Evolutionary conservation across 768 basidiomycete species (phyloP).

Genomic region (Kwoniella bestiolae): DNA sequence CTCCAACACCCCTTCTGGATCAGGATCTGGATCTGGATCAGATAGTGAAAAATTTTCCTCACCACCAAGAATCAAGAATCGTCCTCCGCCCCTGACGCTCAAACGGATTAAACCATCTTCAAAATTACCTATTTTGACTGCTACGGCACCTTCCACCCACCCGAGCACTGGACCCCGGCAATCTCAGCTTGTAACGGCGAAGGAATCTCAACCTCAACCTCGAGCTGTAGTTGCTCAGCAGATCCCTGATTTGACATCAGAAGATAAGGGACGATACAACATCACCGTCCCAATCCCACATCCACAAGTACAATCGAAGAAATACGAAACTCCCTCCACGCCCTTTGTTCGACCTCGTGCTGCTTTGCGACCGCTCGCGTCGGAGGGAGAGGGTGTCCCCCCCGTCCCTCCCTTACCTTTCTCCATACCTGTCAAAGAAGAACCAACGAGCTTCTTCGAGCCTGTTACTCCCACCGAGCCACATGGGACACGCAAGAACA

Average conservation of each 20-base stretch:
- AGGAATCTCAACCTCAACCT: constrained; percentile 2
- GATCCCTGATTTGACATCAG: no score
- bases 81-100: constrained; percentile 41
- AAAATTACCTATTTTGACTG: constrained; percentile 31
- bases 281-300: no score
- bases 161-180: not conserved
- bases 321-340: constrained; percentile 23
- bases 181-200: no score
- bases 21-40: not conserved
- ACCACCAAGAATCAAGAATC: constrained; percentile 15
- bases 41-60: constrained; percentile 2
- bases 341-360: constrained; percentile 42
- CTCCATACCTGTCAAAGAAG: not conserved
- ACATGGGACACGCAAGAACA: not conserved
- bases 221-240: no score
- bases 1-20: not conserved
- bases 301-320: no score
- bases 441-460: constrained; percentile 36
- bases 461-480: constrained; percentile 36
- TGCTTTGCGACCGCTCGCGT: constrained; percentile 23
- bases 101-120: constrained; percentile 16
- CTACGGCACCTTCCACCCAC: constrained; percentile 3
- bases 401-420: constrained; percentile 3
- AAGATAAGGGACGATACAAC: no score
- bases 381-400: not conserved